Percentiles rank a stretch among this genome's conserved stretches.
phyloP scores from a whole-genome alignment of 768 basidiomycete species.

The Kwoniella heveanensis region DNA sequence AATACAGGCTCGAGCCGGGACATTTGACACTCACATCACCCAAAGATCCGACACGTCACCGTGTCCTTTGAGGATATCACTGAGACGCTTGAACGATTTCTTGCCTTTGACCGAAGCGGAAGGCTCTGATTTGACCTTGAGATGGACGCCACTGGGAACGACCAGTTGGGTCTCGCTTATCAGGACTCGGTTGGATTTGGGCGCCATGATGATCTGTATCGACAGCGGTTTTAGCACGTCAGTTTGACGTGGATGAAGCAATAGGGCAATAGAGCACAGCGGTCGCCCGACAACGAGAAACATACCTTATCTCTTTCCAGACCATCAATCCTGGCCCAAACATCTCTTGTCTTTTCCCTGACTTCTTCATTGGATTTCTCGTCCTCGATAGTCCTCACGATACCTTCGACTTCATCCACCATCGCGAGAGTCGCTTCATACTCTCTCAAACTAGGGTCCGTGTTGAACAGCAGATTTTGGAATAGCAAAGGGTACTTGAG shows the following conservation, averaged over 20 bases:
- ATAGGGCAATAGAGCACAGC: no score
- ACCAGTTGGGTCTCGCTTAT: conserved; percentile 66
- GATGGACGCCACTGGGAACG: conserved; percentile 50
- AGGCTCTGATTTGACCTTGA: conserved; percentile 16
- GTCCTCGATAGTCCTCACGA: conserved; percentile 95
- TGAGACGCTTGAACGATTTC: conserved; percentile 82
- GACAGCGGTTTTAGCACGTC: conserved; percentile 3
- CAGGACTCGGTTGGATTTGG: conserved; percentile 85
- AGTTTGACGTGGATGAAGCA: no score
- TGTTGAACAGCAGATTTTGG: conserved; percentile 89
- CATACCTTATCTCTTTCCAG: conserved; percentile 85
- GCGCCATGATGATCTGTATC: conserved; percentile 68
- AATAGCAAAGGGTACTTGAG: conserved; percentile 97
- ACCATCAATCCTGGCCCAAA: conserved; percentile 94
- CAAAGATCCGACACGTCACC: conserved; percentile 80
- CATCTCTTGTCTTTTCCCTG: conserved; percentile 90
- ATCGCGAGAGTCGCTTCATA: conserved; percentile 90
- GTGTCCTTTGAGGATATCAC: conserved; percentile 73
- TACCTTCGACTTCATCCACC: conserved; percentile 95
- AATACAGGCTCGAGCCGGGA: no score
- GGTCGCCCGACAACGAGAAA: no score
- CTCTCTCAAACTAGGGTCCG: conserved; percentile 94
- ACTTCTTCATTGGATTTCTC: conserved; percentile 97
- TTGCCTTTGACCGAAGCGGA: conserved; percentile 68
- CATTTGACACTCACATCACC: conserved; percentile 67